Base-by-base conservation (phyloP, 2,329 filamentous ascomycete species). In the Aspergillus fijiensis region DNA sequence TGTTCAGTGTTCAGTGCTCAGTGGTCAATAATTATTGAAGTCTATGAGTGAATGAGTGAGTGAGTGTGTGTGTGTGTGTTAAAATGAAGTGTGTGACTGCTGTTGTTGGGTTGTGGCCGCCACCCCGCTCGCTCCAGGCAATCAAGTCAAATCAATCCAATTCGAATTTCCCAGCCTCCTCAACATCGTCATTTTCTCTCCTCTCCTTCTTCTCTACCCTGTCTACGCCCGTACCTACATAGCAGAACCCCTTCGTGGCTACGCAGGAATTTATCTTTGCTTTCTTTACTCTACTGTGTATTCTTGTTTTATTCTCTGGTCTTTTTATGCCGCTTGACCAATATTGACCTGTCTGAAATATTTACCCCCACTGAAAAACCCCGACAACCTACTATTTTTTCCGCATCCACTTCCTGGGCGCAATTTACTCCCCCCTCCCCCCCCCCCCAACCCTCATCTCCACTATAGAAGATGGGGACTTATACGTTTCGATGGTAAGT, bases 401-500 rank as follows among this genome's bases (percentile, higher is more conserved):
- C 48, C 42, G 48, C 42, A 39, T 25, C 39, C 6, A 49, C 48
- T 42, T 29, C 21, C 12, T 52, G 59, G 35, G 47, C 23, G 31
- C 25, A 45, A 25, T 25, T 35, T 50, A 49, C 21, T 1, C 27
- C 27, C 27, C 27, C 27, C 27, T 5, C 25, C 25, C 25, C 25
- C 25, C 25, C 25, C 25, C 25, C 49, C 47, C 27, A 53, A 29
- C 53, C 33, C 57, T 55, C 59, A 29, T 14, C 31, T 39, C 33
- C 31, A 58, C 42, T 19, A 19, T 12, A 39, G n/a, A 63, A 58
- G 42, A 76, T 76, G 74, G 70, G 71, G 42, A 73, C 64, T 55
- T 76, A 69, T 67, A 72, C 69, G n/a, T 77, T 77, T 58, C 68
- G 68, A 67, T 77, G 74, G 74, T 76, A 63, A 70, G 74, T 73